Evolutionary conservation across 305 asterid genomes (phyloP).

Genomic region (Fraxinus velutina): DNA sequence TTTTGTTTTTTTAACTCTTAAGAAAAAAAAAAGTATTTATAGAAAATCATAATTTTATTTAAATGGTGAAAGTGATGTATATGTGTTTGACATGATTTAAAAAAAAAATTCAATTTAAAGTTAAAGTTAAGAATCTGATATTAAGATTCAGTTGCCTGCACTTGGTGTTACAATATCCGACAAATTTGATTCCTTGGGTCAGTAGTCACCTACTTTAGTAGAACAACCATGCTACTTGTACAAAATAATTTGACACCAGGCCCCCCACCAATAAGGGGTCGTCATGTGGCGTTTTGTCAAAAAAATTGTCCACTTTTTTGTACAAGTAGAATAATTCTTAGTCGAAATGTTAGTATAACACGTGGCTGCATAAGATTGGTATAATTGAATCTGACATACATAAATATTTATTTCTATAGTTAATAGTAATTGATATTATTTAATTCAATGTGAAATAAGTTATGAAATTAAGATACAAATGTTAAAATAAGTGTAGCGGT

Average conservation of each 20-base stretch:
- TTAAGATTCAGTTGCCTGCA: not conserved
- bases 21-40: not conserved
- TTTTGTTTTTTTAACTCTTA: not conserved
- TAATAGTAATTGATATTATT: not conserved
- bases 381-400: not conserved
- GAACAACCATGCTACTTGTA: no score
- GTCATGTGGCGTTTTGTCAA: no score
- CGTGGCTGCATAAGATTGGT: not conserved
- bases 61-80: not conserved
- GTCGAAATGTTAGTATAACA: not conserved
- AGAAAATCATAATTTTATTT: not conserved
- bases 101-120: not conserved
- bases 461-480: not conserved
- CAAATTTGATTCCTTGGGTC: not conserved
- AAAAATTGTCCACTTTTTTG: no score
- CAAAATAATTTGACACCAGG: no score
- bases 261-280: no score
- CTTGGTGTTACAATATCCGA: not conserved
- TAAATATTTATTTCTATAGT: not conserved
- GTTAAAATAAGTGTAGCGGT: not conserved
- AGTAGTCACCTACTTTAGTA: not conserved
- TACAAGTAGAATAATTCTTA: no score
- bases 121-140: not conserved
- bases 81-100: not conserved
- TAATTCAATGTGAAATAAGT: not conserved